Base-by-base conservation (phyloP, 805 yeast species). In the Metschnikowia reukaufii region DNA sequence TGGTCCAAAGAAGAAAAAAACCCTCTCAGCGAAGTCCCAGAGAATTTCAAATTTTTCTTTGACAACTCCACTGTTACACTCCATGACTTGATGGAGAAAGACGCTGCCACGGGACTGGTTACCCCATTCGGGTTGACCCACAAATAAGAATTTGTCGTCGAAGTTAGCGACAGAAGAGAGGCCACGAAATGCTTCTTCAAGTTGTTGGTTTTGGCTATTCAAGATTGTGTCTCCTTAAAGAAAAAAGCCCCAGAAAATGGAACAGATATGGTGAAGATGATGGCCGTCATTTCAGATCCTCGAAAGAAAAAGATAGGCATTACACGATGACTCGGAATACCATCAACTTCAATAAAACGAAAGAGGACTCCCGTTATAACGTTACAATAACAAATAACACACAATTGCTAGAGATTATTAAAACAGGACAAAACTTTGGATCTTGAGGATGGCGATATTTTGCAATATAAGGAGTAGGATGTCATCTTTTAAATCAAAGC, bases 151-250 rank as follows among this genome's bases (percentile, higher is more conserved):
- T 52, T 52, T 3, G 17, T 12, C 8, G 43, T 18, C 48, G 63
- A 35, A 50, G 59, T 59, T 67, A 68, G 70, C 50, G 70, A 71
- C 48, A 76, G 76, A 58, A 70, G 74, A 54, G 83, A 84, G 56
- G 88, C 89, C 17, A 81, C 88, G 2, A 77, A 81, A 57, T 74
- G 87, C 44, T 90, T 90, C 65, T 90, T 89, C 58, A 96, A 90
- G 62, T 63, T 90, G 61, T 72, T 90, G 55, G 92, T 89, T 3
- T 72, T 90, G 47, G 95, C 95, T 1, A 84, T 94, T 5, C 74
- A 81, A 37, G 90, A 85, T 55, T 83, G 92, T 44, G 68, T 90
- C 38, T 68, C 71, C 13, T 64, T 89, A 35, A 65, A 78, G 31
- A 96, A 88, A 67, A 72, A 74, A 6, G 70, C 68, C 33, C 56